Base-by-base conservation (phyloP, 1,139 yeast species). In the Hanseniaspora gamundiae region DNA sequence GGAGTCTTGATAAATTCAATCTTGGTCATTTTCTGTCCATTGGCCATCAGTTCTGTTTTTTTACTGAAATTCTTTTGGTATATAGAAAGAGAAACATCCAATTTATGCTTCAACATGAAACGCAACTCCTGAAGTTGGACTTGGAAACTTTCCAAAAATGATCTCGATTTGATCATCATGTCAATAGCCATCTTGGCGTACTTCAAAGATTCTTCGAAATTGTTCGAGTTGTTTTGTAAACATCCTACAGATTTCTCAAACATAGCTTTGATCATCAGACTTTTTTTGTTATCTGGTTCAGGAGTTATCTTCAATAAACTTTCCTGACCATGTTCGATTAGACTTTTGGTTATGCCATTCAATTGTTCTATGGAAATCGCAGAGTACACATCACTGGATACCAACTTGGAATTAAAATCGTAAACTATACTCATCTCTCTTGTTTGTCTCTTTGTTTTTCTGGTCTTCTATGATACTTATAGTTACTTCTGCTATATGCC, bases 131-230 rank as follows among this genome's bases (percentile, higher is more conserved):
- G 88, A 45, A 87, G 64, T 33, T 88, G 81, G 38, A 80, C 73
- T 51, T 77, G 87, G 55, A 87, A 83, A 10, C 88, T 70, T 60
- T 91, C 98, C 73, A 88, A 87, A 55, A 84, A 80, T 29, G 87
- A 78, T 60, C 97, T 75, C 52, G 84, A 78, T 49, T 74, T 66
- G 29, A 59, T 55, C 17, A 88, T 82, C 77, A 87, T 76, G 46
- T 85, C 94, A 39, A 91, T 69, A 1, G 95, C 96, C 48, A 86
- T 68, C 9, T 79, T 62, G 55, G 84, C 76, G 55, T 79, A 78
- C 58, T 80, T 80, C 42, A 76, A 74, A 1, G 95, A 87, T 16
- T 86, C 96, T 4, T 67, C 68, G 51, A 71, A 71, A 55, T 81
- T 80, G 24, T 73, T 74, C 26, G 26, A 24, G 42, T 70, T 69